Conservation (phyloP, 2,329 filamentous ascomycete species). For the Colletotrichum tabaci region DNA sequence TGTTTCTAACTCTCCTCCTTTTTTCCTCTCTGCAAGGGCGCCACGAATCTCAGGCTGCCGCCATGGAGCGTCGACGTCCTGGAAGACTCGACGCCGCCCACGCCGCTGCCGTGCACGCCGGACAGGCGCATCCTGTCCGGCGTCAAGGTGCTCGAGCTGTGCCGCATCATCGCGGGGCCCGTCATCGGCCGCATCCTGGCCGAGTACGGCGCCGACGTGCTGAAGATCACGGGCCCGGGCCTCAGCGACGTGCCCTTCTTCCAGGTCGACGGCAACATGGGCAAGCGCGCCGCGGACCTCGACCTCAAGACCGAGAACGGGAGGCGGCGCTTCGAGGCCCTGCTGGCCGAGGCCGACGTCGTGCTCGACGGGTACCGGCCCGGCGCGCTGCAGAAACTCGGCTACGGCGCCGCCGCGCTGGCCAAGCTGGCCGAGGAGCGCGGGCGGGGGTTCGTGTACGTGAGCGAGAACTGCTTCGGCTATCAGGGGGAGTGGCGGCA, state of each 20-base stretch:
- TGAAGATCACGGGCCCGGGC: constrained; percentile 78
- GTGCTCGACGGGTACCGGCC: constrained; percentile 79
- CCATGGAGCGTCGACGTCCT: constrained; percentile 67
- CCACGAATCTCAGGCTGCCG: constrained; percentile 56
- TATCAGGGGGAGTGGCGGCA: constrained; percentile 71
- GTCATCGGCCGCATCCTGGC: constrained; percentile 79
- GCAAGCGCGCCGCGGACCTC: constrained; percentile 77
- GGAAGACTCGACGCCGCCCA: constrained; percentile 64
- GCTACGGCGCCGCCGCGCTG: constrained; percentile 72
- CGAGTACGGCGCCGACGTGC: constrained; percentile 82
- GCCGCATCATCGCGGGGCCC: constrained; percentile 83
- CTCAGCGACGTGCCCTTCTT: constrained; percentile 82
- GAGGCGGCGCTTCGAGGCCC: constrained; percentile 68
- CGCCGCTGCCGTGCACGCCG: constrained; percentile 51
- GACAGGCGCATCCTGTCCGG: constrained; percentile 63
- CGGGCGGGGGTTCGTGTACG: constrained; percentile 76
- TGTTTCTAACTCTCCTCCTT: too few species aligned
- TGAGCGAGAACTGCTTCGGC: constrained; percentile 81
- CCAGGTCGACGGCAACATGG: constrained; percentile 80
- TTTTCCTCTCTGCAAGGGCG: constrained; percentile 56
- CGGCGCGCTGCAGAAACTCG: constrained; percentile 73
- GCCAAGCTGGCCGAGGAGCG: constrained; percentile 66
- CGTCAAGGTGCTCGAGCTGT: constrained; percentile 81
- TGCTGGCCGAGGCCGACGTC: constrained; percentile 75
- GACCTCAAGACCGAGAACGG: constrained; percentile 72